Base-by-base conservation (phyloP, 169 alveolate species). In the Perkinsus marinus region DNA sequence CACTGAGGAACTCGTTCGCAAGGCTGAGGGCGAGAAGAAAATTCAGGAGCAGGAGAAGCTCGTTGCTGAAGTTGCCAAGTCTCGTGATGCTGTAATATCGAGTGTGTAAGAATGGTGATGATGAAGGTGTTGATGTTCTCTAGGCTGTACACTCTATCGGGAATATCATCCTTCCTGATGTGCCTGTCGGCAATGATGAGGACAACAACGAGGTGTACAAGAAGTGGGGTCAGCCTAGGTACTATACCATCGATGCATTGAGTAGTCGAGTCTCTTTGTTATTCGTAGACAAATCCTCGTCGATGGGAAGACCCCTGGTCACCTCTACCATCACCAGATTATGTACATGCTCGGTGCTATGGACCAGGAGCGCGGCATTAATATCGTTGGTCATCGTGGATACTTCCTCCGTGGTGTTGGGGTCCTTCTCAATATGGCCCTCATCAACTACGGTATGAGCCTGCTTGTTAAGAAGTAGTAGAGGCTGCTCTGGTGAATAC, bases 301-400 rank as follows among this genome's bases (percentile, higher is more conserved):
- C 34, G 79, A 57, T 57, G 79, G 79, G 5, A 57, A 57, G 79
- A 57, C 79, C 34, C 79, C 79, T 57, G 79, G 79, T 57, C 93
- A 96, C 94, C 91, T 96, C 43, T 98, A 97, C 93, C 99, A 98
- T 93, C 98, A 97, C 94, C 98, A 98, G 91, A 96, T 98, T 90
- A 94, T 98, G 95, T 93, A 94, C 90, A 95, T 94, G 94, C 92
- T 98, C 19, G 99, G 97, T 89, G 97, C 97, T 43, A 95, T 94
- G 68, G 98, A 98, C 90, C 93, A 94, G 30, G 96, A 96, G 90
- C 96, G 98, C 93, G 99, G 98, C 0, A 93, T 95, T 41, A 98
- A 98, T 90, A 95, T 98, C 39, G 99, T 99, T 39, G 99, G 99
- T 3, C 99, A 98, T 93, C 94, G 99, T 89, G 99, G 99, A 5